phyloP scores from a whole-genome alignment of 305 asterid genomes.

The Petunia hybrid region DNA sequence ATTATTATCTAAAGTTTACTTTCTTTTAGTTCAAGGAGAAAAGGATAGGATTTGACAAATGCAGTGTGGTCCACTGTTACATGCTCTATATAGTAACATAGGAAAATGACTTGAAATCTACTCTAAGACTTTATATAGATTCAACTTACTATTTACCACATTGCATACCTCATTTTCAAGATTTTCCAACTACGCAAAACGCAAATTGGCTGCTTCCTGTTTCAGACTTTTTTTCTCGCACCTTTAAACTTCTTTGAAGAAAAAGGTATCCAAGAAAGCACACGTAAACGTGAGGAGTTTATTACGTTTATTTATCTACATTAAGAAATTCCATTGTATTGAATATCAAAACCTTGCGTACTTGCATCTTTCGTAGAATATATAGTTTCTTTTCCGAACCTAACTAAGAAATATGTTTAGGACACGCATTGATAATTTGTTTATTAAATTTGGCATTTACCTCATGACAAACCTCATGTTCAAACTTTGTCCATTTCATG shows the following conservation, averaged over 20 bases:
- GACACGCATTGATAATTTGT: background rate
- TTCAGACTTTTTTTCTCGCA: too few relatives aligned
- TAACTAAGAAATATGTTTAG: background rate
- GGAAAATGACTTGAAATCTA: background rate
- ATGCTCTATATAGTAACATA: too few relatives aligned
- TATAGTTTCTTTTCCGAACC: background rate
- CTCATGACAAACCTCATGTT: background rate
- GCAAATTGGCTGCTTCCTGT: background rate
- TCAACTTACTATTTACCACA: background rate
- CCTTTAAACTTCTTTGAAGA: too few relatives aligned
- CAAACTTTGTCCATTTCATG: background rate
- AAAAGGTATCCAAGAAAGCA: background rate
- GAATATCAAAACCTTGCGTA: background rate
- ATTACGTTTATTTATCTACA: background rate
- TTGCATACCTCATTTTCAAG: too few relatives aligned
- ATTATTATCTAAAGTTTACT: background rate
- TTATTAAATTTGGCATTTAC: background rate
- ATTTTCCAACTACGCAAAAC: background rate
- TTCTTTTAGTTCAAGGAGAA: background rate
- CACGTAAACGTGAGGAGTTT: background rate
- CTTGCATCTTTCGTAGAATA: background rate
- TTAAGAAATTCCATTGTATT: background rate
- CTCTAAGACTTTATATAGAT: background rate
- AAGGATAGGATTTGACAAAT: background rate
- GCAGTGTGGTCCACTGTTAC: background rate